These are phyloP conservation scores for Plectosphaerella cucumerina DNA, from an alignment of 2,329 filamentous ascomycete species.

Conservation along the genomic window DNA sequence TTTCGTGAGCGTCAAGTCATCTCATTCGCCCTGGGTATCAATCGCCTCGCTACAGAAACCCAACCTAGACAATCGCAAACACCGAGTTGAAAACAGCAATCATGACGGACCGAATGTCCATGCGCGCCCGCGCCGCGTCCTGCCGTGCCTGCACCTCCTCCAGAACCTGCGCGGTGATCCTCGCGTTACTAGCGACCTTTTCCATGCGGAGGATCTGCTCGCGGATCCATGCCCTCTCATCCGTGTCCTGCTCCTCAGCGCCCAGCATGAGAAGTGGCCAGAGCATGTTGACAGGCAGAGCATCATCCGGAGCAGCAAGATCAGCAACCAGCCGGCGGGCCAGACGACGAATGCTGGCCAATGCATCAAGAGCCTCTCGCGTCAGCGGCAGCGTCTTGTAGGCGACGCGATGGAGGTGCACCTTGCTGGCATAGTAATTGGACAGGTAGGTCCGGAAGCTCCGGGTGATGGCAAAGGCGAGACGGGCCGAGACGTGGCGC, in stretches of 20 bases:
- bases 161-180: conserved; percentile 40
- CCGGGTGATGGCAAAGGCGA: conserved; percentile 45
- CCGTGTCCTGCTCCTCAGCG: conserved; percentile 45
- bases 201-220: conserved; percentile 44
- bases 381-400: conserved; percentile 51
- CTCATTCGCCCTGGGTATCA: neutral
- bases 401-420: conserved; percentile 53
- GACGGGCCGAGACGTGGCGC: conserved; percentile 41
- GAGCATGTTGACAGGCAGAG: conserved; percentile 51
- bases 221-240: conserved; percentile 46
- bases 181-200: conserved; percentile 36
- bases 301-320: conserved; percentile 31
- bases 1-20: too few relatives aligned
- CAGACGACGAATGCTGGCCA: conserved; percentile 43
- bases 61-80: conserved; percentile 44
- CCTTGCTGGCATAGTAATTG: conserved; percentile 52
- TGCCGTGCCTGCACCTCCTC: conserved; percentile 41
- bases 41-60: neutral
- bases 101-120: conserved; percentile 42
- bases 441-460: conserved; percentile 52
- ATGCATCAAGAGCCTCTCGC: conserved; percentile 40
- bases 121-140: conserved; percentile 30
- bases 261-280: conserved; percentile 55
- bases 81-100: conserved; percentile 44
- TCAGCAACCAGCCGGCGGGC: conserved; percentile 39